Evolutionary conservation across 1,284 basidiomycete species (phyloP).

Genomic region (Microbotryomycetes sp.): DNA sequence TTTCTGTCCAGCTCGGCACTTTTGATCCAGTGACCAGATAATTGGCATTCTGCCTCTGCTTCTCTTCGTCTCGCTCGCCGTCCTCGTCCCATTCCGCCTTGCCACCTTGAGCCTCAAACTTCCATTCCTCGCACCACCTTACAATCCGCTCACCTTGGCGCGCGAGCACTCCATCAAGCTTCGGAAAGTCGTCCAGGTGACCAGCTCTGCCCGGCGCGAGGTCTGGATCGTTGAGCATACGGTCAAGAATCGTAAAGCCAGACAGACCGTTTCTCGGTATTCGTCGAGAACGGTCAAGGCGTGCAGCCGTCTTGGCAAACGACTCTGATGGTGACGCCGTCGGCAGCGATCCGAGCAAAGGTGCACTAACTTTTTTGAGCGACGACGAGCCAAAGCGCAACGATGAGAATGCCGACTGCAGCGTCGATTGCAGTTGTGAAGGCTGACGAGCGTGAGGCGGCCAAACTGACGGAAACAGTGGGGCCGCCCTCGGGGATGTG

Average conservation of each 20-base stretch:
- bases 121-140: conserved; percentile 34
- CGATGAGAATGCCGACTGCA: conserved; percentile 21
- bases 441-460: conserved; percentile 17
- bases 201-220: conserved; percentile 31
- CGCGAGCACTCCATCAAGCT: conserved; percentile 17
- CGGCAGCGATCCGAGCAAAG: neutral
- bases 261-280: conserved; percentile 29
- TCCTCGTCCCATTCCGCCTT: conserved; percentile 11
- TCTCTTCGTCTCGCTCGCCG: neutral
- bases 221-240: conserved; percentile 31
- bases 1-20: conserved; percentile 29
- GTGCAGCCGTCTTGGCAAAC: conserved; percentile 20
- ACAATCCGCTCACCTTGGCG: conserved; percentile 8
- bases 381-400: conserved; percentile 12
- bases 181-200: conserved; percentile 20
- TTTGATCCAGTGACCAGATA: neutral
- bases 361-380: neutral
- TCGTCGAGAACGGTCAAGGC: conserved; percentile 20
- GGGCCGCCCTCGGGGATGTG: conserved; percentile 9
- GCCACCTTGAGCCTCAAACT: conserved; percentile 26
- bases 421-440: conserved; percentile 9
- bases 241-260: conserved; percentile 33
- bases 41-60: neutral
- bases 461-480: conserved; percentile 30
- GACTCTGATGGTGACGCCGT: conserved; percentile 15